A percentile compares a stretch with the other conserved stretches of the same genome.
These are phyloP conservation scores for Ambrosiella xylebori DNA, from an alignment of 2,329 filamentous ascomycete genomes.

Conservation along the genomic window DNA sequence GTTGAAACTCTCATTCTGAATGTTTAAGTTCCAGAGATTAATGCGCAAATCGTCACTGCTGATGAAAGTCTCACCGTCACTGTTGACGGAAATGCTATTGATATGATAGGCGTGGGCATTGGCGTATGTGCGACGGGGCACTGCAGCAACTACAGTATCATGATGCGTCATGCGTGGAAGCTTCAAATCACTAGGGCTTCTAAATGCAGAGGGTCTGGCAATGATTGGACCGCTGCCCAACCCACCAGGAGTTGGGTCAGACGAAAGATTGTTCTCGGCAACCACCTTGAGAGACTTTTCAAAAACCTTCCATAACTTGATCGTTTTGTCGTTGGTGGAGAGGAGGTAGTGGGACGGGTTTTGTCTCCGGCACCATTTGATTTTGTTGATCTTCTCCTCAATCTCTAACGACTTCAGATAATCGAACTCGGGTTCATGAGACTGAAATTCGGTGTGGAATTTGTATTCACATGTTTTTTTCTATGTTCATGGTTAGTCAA, in stretches of 20 bases:
- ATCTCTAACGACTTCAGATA: constrained; percentile 98
- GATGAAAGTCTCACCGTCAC: constrained; percentile 97
- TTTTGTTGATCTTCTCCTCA: constrained; percentile 99
- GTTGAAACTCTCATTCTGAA: constrained; percentile 99
- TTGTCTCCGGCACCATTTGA: constrained; percentile 97
- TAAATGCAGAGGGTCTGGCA: constrained; percentile 57
- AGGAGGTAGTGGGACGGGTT: constrained; percentile 97
- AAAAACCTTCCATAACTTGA: constrained; percentile 99
- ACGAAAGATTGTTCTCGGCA: constrained; percentile 94
- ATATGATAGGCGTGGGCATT: constrained; percentile 99
- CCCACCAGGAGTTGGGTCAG: constrained; percentile 68
- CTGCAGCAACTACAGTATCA: constrained; percentile 92
- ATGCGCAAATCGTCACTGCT: constrained; percentile 95
- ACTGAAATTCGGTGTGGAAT: constrained; percentile 99
- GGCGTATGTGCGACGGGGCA: constrained; percentile 88
- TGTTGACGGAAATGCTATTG: constrained; percentile 99
- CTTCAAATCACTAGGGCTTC: constrained; percentile 67
- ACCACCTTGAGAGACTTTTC: constrained; percentile 99
- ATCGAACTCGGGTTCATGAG: constrained; percentile 97
- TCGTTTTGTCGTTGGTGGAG: constrained; percentile 98
- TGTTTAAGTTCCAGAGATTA: constrained; percentile 98
- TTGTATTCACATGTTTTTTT: constrained; percentile 99
- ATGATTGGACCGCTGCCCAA: constrained; percentile 57
- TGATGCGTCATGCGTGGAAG: constrained; percentile 93
- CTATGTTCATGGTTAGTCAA: constrained; percentile 32